Percentiles rank a stretch among this genome's conserved stretches.
Evolutionary conservation across 441 rosid genomes (phyloP).

Genomic region (Breynia disticha): DNA sequence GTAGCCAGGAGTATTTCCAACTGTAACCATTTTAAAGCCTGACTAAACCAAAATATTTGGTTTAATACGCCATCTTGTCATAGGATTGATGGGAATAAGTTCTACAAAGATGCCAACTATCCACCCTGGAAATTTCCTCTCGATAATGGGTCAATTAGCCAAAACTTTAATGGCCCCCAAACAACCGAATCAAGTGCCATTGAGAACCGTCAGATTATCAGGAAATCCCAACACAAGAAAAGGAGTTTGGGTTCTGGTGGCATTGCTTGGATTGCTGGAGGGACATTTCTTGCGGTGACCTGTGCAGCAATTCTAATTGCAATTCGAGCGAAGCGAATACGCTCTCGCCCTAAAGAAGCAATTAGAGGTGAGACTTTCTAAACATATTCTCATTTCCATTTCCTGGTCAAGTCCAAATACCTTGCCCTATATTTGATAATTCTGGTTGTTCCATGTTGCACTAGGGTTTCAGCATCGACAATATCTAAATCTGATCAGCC

Average conservation of each 20-base stretch:
- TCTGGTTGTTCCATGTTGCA: too few species aligned
- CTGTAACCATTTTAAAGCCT: slow-evolving; percentile 9
- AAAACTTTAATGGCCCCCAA: slow-evolving; percentile 56
- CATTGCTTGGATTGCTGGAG: slow-evolving; percentile 50
- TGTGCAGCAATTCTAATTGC: slow-evolving; percentile 46
- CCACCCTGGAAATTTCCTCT: slow-evolving; percentile 79
- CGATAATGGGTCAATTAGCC: slow-evolving; percentile 30
- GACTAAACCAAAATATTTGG: slow-evolving; percentile 3
- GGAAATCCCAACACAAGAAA: slow-evolving; percentile 32
- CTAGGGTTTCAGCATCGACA: too few species aligned
- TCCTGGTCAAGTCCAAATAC: neutral
- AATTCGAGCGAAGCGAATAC: slow-evolving; percentile 31
- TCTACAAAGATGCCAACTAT: slow-evolving; percentile 44
- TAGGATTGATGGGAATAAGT: slow-evolving; percentile 82
- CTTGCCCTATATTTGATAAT: neutral
- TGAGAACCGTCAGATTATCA: slow-evolving; percentile 41
- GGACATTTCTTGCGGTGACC: slow-evolving; percentile 45
- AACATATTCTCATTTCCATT: neutral
- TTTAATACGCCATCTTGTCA: slow-evolving; percentile 14
- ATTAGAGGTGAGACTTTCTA: slow-evolving; percentile 32
- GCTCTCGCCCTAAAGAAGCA: slow-evolving; percentile 33
- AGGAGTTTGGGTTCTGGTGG: slow-evolving; percentile 51
- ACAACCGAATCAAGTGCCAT: slow-evolving; percentile 68
- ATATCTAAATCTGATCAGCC: neutral
- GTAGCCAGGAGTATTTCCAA: slow-evolving; percentile 12